These are phyloP conservation scores for Malassezia caprae DNA, from an alignment of 1,284 basidiomycete genomes.

Conservation along the genomic window DNA sequence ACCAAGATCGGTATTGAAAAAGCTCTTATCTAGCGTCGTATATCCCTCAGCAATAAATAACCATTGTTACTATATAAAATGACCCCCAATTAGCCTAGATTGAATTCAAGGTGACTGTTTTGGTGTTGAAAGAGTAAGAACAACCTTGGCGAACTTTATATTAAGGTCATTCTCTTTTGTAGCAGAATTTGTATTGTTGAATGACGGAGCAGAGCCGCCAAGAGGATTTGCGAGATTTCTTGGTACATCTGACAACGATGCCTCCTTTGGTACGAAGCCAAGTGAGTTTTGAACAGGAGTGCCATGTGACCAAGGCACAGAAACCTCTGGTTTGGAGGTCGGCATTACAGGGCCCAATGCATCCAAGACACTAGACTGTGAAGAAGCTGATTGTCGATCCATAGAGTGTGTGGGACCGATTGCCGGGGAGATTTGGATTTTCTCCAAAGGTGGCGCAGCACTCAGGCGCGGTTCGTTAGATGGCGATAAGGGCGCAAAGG, in stretches of 20 bases:
- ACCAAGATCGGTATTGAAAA: too few species aligned
- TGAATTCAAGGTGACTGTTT: neutral
- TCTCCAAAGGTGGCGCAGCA: neutral
- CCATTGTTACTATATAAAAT: neutral
- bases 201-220: neutral
- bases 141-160: conserved; percentile 1
- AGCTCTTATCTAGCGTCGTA: too few species aligned
- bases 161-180: neutral
- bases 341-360: neutral
- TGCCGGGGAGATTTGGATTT: neutral
- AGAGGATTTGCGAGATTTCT: neutral
- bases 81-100: neutral
- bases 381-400: neutral
- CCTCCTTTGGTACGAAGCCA: neutral
- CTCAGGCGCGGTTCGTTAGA: neutral
- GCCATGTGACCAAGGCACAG: neutral
- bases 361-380: neutral
- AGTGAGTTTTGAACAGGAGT: neutral
- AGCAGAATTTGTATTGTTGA: neutral
- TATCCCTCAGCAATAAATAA: too few species aligned
- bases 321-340: neutral
- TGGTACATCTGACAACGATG: neutral
- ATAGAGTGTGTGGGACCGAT: neutral
- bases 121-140: conserved; percentile 7
- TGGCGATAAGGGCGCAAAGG: neutral